Evolutionary conservation across 495 filamentous ascomycete species (phyloP).

Genomic region (Bacidia gigantensis): DNA sequence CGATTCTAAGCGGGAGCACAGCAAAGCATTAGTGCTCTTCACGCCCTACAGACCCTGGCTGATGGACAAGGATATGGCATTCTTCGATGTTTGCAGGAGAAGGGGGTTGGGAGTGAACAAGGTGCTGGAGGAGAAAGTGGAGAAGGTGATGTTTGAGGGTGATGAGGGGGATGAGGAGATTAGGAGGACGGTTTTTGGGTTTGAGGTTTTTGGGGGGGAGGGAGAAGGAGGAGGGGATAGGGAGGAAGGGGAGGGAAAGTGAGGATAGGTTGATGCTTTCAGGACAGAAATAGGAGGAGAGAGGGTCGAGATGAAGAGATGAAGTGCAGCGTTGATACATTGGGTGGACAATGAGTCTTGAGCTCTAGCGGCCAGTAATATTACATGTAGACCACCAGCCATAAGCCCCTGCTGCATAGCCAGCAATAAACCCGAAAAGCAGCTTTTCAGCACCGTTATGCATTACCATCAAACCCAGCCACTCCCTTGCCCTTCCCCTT

Average conservation of each 20-base stretch:
- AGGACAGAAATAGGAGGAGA: neutral
- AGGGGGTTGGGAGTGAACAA: conserved; percentile 61
- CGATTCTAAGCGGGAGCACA: conserved; percentile 24
- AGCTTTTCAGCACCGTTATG: neutral
- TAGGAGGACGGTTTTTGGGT: conserved; percentile 1
- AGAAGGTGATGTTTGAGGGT: conserved; percentile 73
- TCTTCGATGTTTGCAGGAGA: conserved; percentile 62
- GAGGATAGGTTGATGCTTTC: no score
- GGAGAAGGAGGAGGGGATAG: neutral
- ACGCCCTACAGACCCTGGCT: conserved; percentile 89
- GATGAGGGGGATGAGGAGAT: conserved; percentile 44
- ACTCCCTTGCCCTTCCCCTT: neutral
- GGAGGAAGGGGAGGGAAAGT: neutral
- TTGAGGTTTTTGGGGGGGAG: neutral
- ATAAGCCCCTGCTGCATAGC: no score
- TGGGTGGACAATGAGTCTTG: no score
- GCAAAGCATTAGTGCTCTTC: conserved; percentile 75
- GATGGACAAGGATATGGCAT: conserved; percentile 64
- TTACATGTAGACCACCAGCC: no score
- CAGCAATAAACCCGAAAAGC: no score
- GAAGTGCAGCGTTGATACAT: neutral
- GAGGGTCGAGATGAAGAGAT: neutral
- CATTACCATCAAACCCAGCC: neutral
- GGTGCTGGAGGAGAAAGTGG: conserved; percentile 67
- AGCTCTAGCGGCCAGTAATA: no score